These are phyloP conservation scores for Sclerotinia nivalis DNA, from an alignment of 2,329 filamentous ascomycete species.

Conservation along the genomic window DNA sequence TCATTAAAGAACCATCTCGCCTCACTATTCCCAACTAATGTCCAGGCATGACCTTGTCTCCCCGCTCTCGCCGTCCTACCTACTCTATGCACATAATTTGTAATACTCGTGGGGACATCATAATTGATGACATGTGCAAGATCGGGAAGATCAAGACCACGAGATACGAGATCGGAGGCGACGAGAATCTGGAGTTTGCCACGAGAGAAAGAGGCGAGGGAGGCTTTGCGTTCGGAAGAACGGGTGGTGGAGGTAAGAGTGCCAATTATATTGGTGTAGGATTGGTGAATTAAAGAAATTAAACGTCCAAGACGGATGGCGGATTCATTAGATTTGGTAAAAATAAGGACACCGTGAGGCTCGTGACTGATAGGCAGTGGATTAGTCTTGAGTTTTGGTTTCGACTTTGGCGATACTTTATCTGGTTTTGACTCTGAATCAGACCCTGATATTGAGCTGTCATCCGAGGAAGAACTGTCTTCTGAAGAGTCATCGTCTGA, in stretches of 20 bases:
- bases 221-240: constrained; percentile 67
- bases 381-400: not conserved
- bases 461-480: constrained; percentile 12
- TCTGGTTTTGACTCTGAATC: constrained; percentile 22
- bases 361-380: constrained; percentile 30
- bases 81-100: constrained; percentile 87
- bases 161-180: constrained; percentile 88
- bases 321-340: constrained; percentile 87
- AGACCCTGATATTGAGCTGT: constrained; percentile 11
- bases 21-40: constrained; percentile 77
- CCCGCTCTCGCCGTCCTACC: constrained; percentile 87
- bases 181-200: constrained; percentile 73
- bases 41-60: constrained; percentile 77
- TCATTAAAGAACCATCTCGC: constrained; percentile 85
- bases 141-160: constrained; percentile 79
- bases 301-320: constrained; percentile 85
- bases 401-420: not conserved
- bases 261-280: constrained; percentile 57
- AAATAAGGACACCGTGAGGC: constrained; percentile 63
- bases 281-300: constrained; percentile 64
- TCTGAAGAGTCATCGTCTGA: constrained; percentile 21
- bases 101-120: constrained; percentile 79
- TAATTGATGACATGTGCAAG: constrained; percentile 91
- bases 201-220: constrained; percentile 64
- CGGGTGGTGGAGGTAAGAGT: constrained; percentile 77